Evolutionary conservation across 495 filamentous ascomycete genomes (phyloP), one percentile per base, ranked within the genome.

Genomic region (Lasiosphaeriaceae sp.): DNA sequence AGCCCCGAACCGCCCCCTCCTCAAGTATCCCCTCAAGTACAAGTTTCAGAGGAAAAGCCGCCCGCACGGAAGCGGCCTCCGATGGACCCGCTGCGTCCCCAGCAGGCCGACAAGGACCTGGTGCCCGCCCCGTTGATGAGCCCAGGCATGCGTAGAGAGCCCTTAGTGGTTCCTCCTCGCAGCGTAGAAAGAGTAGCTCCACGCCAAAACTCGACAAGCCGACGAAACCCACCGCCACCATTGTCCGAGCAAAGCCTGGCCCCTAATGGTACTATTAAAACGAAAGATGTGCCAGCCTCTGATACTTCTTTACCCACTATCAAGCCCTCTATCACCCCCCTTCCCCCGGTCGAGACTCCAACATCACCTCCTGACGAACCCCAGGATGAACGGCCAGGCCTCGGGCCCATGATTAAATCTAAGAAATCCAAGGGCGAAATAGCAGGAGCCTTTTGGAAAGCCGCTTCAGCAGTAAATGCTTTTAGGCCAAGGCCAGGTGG

Each of bases 401-500:
- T 96, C 20, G 90, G 90, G 0, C 90, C 91, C 37, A 96, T 96
- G 91, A 86, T 96, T 54, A 94, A 92, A 71, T 55, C 68, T 2
- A 79, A 86, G 57, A 87, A 91, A 61, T 86, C 85, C 0, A 80
- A 71, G 47, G 80, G 76, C 29, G 88, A 94, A 44, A 78, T 94
- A 61, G 89, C 88, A 23, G 85, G 84, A 34, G 77, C 83, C n/a
- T 85, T 97, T 57, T 86, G 87, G 64, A 92, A 91, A 67, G 92
- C 91, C 34, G 92, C 94, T 12, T 85, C 80, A 31, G 85, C 90
- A n/a, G 86, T 89, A 55, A 67, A 59, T 37, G 86, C 86, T 19
- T 97, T 97, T 76, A 92, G 89, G 63, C 90, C 92, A 17, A 81
- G 92, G 37, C 83, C 86, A 16, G 90, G 90, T 29, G 91, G 90